These are phyloP conservation scores for Sugiyamaella novakii DNA, from an alignment of 1,139 yeast genomes.

Conservation along the genomic window DNA sequence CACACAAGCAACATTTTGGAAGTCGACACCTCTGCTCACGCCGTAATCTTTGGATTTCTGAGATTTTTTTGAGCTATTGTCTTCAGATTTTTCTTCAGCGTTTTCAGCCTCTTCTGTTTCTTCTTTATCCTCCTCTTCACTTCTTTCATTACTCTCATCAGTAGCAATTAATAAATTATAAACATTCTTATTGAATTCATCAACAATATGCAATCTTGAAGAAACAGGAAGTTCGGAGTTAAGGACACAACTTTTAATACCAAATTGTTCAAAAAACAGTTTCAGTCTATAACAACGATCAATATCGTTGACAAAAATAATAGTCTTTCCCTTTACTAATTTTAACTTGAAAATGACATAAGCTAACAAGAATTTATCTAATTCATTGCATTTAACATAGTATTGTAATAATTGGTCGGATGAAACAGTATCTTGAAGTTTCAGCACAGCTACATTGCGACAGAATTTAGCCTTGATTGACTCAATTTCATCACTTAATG, in stretches of 20 bases:
- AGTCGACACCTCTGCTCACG: constrained; percentile 96
- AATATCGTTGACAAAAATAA: constrained; percentile 88
- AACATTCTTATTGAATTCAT: constrained; percentile 88
- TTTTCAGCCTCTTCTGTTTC: constrained; percentile 33
- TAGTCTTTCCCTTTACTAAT: constrained; percentile 86
- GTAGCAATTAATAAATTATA: constrained; percentile 91
- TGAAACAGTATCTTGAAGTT: constrained; percentile 50
- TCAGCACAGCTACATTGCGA: constrained; percentile 80
- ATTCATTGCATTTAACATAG: constrained; percentile 82
- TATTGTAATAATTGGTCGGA: constrained; percentile 64
- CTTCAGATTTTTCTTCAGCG: constrained; percentile 27
- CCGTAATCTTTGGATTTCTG: constrained; percentile 66
- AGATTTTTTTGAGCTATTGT: constrained; percentile 22
- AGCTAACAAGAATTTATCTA: constrained; percentile 86
- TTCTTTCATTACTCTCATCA: constrained; percentile 72
- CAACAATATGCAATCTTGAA: constrained; percentile 92
- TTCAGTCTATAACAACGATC: constrained; percentile 95
- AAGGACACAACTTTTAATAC: constrained; percentile 82
- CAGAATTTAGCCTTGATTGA: constrained; percentile 76
- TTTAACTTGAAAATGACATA: constrained; percentile 90
- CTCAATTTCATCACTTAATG: constrained; percentile 83
- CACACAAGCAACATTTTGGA: constrained; percentile 94
- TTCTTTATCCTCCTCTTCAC: constrained; percentile 48
- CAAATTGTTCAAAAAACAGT: constrained; percentile 91
- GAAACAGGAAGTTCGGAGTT: constrained; percentile 93